Base-by-base conservation (phyloP, 2,329 filamentous ascomycete genomes). In the Alternaria sp. region DNA sequence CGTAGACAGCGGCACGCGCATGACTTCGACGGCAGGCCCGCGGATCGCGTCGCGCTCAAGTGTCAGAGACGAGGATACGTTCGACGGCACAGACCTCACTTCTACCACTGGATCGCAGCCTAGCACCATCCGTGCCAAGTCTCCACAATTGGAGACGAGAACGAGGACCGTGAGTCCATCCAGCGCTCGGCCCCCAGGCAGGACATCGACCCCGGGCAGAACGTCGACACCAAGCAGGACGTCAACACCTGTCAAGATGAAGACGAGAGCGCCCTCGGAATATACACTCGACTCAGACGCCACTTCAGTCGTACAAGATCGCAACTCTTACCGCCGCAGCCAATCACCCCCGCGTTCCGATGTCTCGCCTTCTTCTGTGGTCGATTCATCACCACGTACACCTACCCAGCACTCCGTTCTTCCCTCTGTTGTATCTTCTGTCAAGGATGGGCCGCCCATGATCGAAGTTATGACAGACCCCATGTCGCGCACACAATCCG, bases 381-480 rank as follows among this genome's bases (percentile, higher is more conserved):
- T 80, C 8, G 81, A 83, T 59, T 84, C 83, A 0, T 83, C 82
- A 13, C 82, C 83, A 5, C 79, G 77, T 21, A 85, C 83, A 10
- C 83, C 83, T 3, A 82, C 77, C 2, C 73, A 79, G 21, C 78
- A 83, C 26, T 75, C 77, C 1, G 67, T 73, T 6, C 78, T 82
- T 28, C 77, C 81, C 15, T 73, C 73, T 0, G 69, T 74, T 11
- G 61, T 76, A 15, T 72, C 73, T 19, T 67, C 73, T 17, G 69
- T 73, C 49, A 77, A 77, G 59, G 79, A 78, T 62, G 69, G 71
- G 9, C 79, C 81, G 5, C 75, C 81, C 3, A 76, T 79, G 21
- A 79, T 82, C 66, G 74, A 85, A 78, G 76, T 85, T 81, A 71
- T 83, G 77, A 53, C 78, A 64, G 67, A 84, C 79, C 71, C 81